Percentiles rank a stretch among this genome's conserved stretches.
phyloP scores from a whole-genome alignment of 768 basidiomycete genomes.

The Gyrodon lividus region DNA sequence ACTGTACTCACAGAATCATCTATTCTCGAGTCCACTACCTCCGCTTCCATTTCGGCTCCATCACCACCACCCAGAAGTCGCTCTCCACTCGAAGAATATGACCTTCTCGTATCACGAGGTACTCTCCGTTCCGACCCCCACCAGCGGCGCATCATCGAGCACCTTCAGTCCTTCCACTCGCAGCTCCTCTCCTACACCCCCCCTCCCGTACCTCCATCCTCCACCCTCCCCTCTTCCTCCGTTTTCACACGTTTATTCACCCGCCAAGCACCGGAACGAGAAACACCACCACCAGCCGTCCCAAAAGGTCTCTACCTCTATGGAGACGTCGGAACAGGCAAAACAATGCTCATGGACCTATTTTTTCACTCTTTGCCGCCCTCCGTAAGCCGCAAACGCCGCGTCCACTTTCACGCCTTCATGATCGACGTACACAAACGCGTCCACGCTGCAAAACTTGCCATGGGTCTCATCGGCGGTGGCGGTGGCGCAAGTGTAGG shows the following conservation, averaged over 20 bases:
- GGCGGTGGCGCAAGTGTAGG: constrained; percentile 27
- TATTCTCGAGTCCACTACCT: not conserved
- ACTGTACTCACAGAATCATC: not conserved
- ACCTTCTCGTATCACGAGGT: constrained; percentile 48
- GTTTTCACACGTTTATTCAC: constrained; percentile 32
- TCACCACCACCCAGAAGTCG: not conserved
- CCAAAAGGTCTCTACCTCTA: constrained; percentile 93
- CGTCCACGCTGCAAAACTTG: constrained; percentile 75
- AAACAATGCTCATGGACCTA: constrained; percentile 99
- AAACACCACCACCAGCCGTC: constrained; percentile 46
- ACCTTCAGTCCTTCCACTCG: constrained; percentile 78
- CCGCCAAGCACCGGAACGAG: constrained; percentile 17
- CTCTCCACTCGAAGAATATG: constrained; percentile 40
- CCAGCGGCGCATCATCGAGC: constrained; percentile 81
- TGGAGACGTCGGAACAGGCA: constrained; percentile 96
- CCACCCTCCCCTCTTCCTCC: constrained; percentile 27
- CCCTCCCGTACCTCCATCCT: constrained; percentile 48
- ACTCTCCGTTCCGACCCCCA: constrained; percentile 73
- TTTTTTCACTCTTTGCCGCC: constrained; percentile 83
- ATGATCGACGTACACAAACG: constrained; percentile 99
- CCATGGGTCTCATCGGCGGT: constrained; percentile 56
- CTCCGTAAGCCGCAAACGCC: constrained; percentile 65
- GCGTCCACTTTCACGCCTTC: constrained; percentile 98
- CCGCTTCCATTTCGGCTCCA: not conserved
- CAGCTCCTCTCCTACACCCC: constrained; percentile 69